phyloP scores from a whole-genome alignment of 202 grass and related monocot genomes.

The Zizania palustris region DNA sequence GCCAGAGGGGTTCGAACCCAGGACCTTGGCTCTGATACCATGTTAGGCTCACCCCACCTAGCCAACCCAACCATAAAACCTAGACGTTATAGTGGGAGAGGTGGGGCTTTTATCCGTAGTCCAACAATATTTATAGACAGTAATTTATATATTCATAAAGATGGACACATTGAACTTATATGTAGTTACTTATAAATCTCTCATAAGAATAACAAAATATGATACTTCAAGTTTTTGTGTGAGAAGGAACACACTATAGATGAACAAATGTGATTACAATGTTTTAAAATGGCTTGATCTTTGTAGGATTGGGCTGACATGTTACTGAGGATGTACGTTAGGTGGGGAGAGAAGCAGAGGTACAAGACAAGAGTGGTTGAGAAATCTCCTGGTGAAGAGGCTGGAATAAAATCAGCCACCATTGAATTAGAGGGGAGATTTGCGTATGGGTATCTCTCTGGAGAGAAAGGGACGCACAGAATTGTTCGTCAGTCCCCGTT shows the following conservation, averaged over 20 bases:
- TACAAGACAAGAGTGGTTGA: slow-evolving; percentile 91
- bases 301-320: slow-evolving; percentile 97
- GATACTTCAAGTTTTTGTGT: no score
- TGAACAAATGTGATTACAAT: slow-evolving; percentile 7
- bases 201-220: no score
- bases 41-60: no score
- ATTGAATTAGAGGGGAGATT: slow-evolving; percentile 82
- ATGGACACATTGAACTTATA: not conserved
- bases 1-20: no score
- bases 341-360: slow-evolving; percentile 91
- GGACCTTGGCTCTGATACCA: no score
- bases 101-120: no score
- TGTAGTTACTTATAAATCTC: no score
- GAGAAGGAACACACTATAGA: not conserved
- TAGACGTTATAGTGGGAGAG: no score
- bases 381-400: slow-evolving; percentile 87
- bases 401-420: slow-evolving; percentile 95
- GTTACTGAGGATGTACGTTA: slow-evolving; percentile 90
- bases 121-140: no score
- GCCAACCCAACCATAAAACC: no score
- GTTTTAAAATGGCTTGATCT: slow-evolving; percentile 51
- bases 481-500: slow-evolving; percentile 96
- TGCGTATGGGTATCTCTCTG: slow-evolving; percentile 93
- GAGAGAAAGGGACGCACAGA: slow-evolving; percentile 96
- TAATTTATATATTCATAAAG: not conserved